Percentiles rank a stretch among this genome's conserved stretches.
Evolutionary conservation across 352 stramenopile species (phyloP).

Genomic region (Phytopythium kandeliae): DNA sequence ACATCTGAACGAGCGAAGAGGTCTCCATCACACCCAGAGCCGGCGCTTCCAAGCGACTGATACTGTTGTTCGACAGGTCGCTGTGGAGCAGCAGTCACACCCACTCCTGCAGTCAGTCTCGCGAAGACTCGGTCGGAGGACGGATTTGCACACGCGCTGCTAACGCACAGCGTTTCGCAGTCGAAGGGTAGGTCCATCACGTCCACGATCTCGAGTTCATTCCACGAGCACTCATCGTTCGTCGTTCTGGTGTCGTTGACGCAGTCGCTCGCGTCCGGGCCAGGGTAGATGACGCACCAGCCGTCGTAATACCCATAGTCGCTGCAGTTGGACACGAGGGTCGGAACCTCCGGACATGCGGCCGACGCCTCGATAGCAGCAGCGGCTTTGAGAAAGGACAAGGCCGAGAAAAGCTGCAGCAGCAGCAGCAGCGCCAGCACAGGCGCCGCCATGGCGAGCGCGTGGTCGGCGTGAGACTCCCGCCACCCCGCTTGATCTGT

Average conservation of each 20-base stretch:
- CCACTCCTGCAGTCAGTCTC: not conserved
- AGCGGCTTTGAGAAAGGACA: not conserved
- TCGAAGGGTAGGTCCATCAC: conserved; percentile 1
- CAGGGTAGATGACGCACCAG: not conserved
- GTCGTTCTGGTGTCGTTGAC: not conserved
- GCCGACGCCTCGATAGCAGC: not conserved
- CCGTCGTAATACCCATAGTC: not conserved
- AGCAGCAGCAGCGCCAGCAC: not conserved
- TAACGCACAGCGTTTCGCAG: conserved; percentile 3
- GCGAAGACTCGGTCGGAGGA: not conserved
- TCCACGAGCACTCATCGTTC: not conserved
- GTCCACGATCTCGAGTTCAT: not conserved
- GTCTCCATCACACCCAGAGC: conserved; percentile 1
- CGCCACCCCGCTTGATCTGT: too few species aligned
- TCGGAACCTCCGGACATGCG: not conserved
- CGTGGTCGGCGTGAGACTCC: not conserved
- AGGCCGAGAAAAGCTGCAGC: not conserved
- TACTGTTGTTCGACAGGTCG: conserved; percentile 5
- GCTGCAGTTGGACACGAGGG: conserved; percentile 1
- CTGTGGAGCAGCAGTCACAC: not conserved
- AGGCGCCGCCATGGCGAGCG: not conserved
- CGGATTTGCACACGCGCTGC: not conserved
- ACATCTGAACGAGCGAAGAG: not conserved
- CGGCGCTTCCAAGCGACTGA: not conserved
- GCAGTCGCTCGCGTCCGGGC: not conserved